Base-by-base conservation (phyloP, 176 grass and related monocot species). In the Raddia guianensis region DNA sequence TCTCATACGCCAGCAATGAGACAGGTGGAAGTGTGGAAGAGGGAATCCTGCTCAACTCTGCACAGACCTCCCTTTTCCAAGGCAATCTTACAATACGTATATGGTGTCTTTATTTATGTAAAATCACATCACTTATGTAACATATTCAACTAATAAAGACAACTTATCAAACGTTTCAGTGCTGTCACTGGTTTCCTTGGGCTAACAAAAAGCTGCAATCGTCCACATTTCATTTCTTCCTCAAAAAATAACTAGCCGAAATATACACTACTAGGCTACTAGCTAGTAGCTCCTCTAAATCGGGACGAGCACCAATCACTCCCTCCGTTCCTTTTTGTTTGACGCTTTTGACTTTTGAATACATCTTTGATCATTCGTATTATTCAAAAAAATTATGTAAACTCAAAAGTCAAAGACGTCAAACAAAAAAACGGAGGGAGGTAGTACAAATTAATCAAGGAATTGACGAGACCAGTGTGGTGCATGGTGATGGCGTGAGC, bases 191-290 rank as follows among this genome's bases (percentile, higher is more conserved):
- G 10, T 65, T 16, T 1, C 0, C 3, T 72, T 12, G 7, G 6
- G 21, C 3, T 51, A 12, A 67, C 12, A 50, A 50, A 82, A 77
- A 27, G 54, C 16, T 19, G 19, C n/a, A 68, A 79, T 0, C 50
- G 37, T 15, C 34, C 27, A 40, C 20, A 42, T 66, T 78, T 70
- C 20, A 42, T 66, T 78, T 70, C 27, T 4, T 62, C 10, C 16
- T 35, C 0, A 84, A 88, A 84, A 78, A 68, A 44, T 4, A 66
- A 32, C 49, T 73, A 57, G 13, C 4, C 15, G 37, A 49, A 68
- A 68, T 76, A 75, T 14, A 80, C 27, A 27, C 27, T 27, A 27
- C 18, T 20, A 66, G 0, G 1, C 27, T 27, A 27, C 18, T 20
- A 66, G 0, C 13, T 27, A 27, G 27, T 0, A 27, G 27, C 27